Base-by-base conservation (phyloP, 2,329 filamentous ascomycete species). In the Colletotrichum aenigma region DNA sequence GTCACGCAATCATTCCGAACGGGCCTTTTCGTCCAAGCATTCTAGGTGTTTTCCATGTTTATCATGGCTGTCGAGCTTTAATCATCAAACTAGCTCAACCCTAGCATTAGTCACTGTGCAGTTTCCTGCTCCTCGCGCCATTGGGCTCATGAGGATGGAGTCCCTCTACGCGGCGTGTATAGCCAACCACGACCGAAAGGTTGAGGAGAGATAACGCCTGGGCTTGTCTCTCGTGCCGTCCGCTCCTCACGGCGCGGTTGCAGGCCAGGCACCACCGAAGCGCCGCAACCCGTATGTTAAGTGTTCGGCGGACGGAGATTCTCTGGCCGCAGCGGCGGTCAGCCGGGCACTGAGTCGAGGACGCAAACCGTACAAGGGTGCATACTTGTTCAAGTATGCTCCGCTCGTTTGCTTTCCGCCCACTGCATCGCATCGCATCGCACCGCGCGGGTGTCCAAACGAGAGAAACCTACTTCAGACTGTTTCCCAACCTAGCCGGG, bases 1-100 rank as follows among this genome's bases (percentile, higher is more conserved):
- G 48, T 70, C 43, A 70, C 66, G 48, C 70, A 74, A 65, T 60
- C n/a, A 43, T 52, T 43, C n/a, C 56, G 38, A 56, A 73, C 70
- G 65, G 26, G 58, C 58, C 32, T 60, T 36, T 65, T 48, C 66
- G 71, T 74, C 61, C 34, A 43, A 38, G 18, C 34, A 43, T 38
- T 64, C 21, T 38, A 24, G 34, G 12, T 58, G 21, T 30, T 64
- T 64, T 26, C 32, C 10, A 64, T 5, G 21, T 64, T 34, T 16
- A n/a, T 16, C 12, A 34, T 15, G 61, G 13, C 61, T 64, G 61
- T 21, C 34, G 34, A 64, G 61, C 61, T 64, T n/a, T 21, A 38
- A 38, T 43, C 6, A 34, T 24, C 61, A 26, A 64, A 43, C 36
- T 21, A 36, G 61, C n/a, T 64, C 34, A 16, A 28, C 34, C 61